Base-by-base conservation (phyloP, 306 rosid genomes). In the Morella rubra region DNA sequence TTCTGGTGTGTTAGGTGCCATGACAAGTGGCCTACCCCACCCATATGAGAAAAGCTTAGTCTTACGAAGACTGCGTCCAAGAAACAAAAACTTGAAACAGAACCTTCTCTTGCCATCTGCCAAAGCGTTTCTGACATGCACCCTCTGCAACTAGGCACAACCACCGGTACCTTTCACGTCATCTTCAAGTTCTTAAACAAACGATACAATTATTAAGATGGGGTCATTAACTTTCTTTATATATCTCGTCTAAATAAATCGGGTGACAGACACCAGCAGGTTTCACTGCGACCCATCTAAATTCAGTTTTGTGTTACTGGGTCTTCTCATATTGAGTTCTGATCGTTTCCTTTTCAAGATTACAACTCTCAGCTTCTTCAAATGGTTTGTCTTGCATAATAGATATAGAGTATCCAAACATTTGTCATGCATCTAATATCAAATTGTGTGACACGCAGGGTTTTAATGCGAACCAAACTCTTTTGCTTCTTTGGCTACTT, bases 1-100 rank as follows among this genome's bases (percentile, higher is more conserved):
- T 7, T 18, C 71, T 60, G 37, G 65, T 47, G 61, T 52, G 73
- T 59, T 74, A 49, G 44, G 68, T 77, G 76, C 44, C 56, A 40
- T 45, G 72, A 72, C 79, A n/a, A 83, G 87, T 83, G 74, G 50
- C 85, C 89, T 71, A 86, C 73, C 78, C 81, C 85, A 89, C 85
- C 90, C 78, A 84, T 81, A 69, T 19, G 50, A 6, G 22, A 46
- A 42, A 27, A 75, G 27, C 56, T 61, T 41, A 49, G 10, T 60
- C 37, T 32, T 14, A 3, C 22, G 22, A 37, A 64, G 24, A 75
- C 61, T 8, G 60, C 2, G 40, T 69, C 20, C n/a, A 61, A 14
- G 12, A 46, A 62, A 19, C 45, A 14, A 56, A 10, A 58, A 1
- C 44, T 19, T 50, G 15, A 46, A 8, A n/a, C 46, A 71, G 24